Percentiles rank a stretch among this genome's conserved stretches.
These are phyloP conservation scores for Acer negundo DNA, from an alignment of 345 rosid species.

Conservation along the genomic window DNA sequence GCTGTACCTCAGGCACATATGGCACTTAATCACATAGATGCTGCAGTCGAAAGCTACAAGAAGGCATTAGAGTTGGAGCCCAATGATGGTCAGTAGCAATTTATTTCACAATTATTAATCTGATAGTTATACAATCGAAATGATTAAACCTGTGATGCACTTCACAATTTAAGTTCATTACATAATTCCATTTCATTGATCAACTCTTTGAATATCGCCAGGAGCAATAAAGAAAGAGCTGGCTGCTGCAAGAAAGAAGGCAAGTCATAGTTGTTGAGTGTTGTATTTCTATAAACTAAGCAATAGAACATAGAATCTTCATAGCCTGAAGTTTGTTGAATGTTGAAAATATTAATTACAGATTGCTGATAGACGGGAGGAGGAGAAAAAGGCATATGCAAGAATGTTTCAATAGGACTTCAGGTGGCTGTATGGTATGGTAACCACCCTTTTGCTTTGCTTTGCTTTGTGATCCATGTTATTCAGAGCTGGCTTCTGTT, in stretches of 20 bases:
- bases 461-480: not conserved
- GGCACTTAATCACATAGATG: conserved; percentile 88
- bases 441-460: not conserved
- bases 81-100: conserved; percentile 62
- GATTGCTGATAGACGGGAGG: conserved; percentile 34
- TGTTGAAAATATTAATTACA: conserved; percentile 18
- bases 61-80: conserved; percentile 90
- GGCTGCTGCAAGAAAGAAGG: conserved; percentile 38
- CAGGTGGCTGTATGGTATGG: conserved; percentile 11
- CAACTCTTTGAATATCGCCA: conserved; percentile 9
- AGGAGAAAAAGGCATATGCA: conserved; percentile 35
- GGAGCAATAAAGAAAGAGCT: conserved; percentile 41
- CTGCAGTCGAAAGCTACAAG: conserved; percentile 88
- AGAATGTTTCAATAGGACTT: conserved; percentile 41
- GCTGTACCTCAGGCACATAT: conserved; percentile 63
- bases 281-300: not conserved
- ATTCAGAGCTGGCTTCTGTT: not conserved
- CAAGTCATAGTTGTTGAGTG: not conserved
- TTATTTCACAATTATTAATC: not conserved
- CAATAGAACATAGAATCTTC: not conserved
- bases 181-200: not conserved
- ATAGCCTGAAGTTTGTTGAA: not conserved
- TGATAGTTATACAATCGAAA: not conserved
- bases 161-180: not conserved
- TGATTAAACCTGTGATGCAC: not conserved